Evolutionary conservation across 768 basidiomycete genomes (phyloP), one percentile per base, ranked within the genome.

Genomic region (Lactarius hengduanensis): DNA sequence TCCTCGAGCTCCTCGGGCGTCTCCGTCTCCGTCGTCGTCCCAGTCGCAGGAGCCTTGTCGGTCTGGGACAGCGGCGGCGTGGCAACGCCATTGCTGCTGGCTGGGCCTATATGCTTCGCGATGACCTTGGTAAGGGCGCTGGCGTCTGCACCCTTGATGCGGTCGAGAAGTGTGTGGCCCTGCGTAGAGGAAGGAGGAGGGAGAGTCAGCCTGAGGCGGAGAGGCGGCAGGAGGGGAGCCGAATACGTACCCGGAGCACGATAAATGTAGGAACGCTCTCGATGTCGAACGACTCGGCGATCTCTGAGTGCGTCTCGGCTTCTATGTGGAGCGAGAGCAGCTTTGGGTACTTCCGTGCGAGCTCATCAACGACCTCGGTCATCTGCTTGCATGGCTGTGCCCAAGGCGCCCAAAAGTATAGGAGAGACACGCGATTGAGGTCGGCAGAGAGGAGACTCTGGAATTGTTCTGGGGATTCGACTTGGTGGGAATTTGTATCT

Each of bases 381-480:
- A 97, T 96, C 72, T 89, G 83, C 71, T 83, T 82, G 81, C 96
- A 98, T 47, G 95, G 94, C 68, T 86, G 90, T 0, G 94, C 97
- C 93, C 94, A 91, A 77, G 86, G 80, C 53, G 96, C 92, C 91
- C 94, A 96, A 76, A 98, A 99, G 78, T 91, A 93, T 74, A 97
- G 86, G 43, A 96, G 80, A 4, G 95, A 95, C 28, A 96, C 83
- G 26, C 91, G 81, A 22, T 83, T 77, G 40, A 99, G 84, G 77
- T 98, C 96, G 26, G 77, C 73, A 0, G 87, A 88, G 57, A 98
- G 85, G 10, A 92, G 77, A 8, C 78, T 73, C 74, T 92, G 86
- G 78, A 98, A 94, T 59, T 92, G 84, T 1, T 83, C 77, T 1
- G 92, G 76, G 4, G 91, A 90, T 28, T 77, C 74, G 59, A 96